Base-by-base conservation (phyloP, 148 eudicot genomes). In the Rhododendron molle region DNA sequence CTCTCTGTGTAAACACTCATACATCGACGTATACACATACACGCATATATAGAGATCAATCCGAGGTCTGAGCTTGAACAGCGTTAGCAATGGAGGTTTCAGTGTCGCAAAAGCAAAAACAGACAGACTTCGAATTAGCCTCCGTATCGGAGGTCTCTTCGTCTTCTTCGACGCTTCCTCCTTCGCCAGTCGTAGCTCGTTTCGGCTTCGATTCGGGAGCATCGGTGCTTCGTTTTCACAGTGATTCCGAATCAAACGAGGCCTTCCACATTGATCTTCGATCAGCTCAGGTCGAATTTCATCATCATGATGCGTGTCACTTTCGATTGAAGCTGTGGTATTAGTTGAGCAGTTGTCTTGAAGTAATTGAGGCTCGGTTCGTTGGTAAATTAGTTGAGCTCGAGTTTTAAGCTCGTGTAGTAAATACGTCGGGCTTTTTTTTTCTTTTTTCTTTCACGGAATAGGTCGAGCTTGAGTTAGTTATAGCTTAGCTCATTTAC, bases 221-320 rank as follows among this genome's bases (percentile, higher is more conserved):
- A 10, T 38, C 90, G 50, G 91, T 90, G 88, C 98, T 92, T 76
- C 91, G 88, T 3, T 83, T 94, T 80, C 87, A 50, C 30, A 82
- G 73, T 23, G 93, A 85, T 11, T 62, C 90, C 34, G 92, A 90
- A 82, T 49, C 89, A 2, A 83, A 76, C 36, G 83, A 67, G 44
- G n/a, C 81, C 12, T 14, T 81, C 32, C 83, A 69, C 47, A 44
- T 94, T 54, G 92, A 89, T 88, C 91, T 93, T 86, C 86, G 50
- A 14, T 73, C 83, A 46, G 86, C 94, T 85, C 91, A 91, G 96
- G 98, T 92, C 73, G 10, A 15, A 10, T n/a, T 67, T 67, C 32
- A n/a, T 58, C n/a, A 1, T 58, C 23, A 20, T 1, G 7, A 38
- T 15, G 54, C 34, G 2, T 65, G 18, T 65, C 32, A 13, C 15